Evolutionary conservation across 2,329 filamentous ascomycete species (phyloP).

Genomic region (Amauroascus verrucosus): DNA sequence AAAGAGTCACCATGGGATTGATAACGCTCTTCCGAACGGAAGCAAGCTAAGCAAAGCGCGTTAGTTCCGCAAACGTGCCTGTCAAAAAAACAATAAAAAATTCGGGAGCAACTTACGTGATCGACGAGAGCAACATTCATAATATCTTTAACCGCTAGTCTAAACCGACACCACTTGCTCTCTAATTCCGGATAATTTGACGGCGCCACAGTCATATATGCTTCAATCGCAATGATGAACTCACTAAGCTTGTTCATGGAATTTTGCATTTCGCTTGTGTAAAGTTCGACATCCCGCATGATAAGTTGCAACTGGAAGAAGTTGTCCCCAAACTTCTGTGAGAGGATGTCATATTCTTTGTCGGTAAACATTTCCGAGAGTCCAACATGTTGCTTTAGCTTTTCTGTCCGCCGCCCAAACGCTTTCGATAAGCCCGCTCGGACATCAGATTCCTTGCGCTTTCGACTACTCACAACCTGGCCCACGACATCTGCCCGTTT

Average conservation of each 20-base stretch:
- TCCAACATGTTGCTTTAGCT: slow-evolving; percentile 62
- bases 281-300: slow-evolving; percentile 85
- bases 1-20: slow-evolving; percentile 67
- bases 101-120: slow-evolving; percentile 48
- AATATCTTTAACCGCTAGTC: slow-evolving; percentile 75
- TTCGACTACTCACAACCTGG: slow-evolving; percentile 68
- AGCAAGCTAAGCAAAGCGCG: slow-evolving; percentile 34
- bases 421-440: slow-evolving; percentile 76
- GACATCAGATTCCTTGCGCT: slow-evolving; percentile 81
- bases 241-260: slow-evolving; percentile 73
- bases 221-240: slow-evolving; percentile 70
- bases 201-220: slow-evolving; percentile 60
- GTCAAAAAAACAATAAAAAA: background rate
- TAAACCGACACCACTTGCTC: slow-evolving; percentile 89
- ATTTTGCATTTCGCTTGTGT: slow-evolving; percentile 68
- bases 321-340: slow-evolving; percentile 83
- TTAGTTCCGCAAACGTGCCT: slow-evolving; percentile 8
- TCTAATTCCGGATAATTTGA: slow-evolving; percentile 74
- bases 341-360: slow-evolving; percentile 64
- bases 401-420: slow-evolving; percentile 80
- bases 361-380: slow-evolving; percentile 63
- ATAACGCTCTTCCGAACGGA: slow-evolving; percentile 74
- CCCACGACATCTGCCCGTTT: slow-evolving; percentile 88
- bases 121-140: slow-evolving; percentile 72
- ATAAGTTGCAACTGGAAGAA: slow-evolving; percentile 88